phyloP scores from a whole-genome alignment of 2,329 filamentous ascomycete genomes.

The Metarhizium humberi region DNA sequence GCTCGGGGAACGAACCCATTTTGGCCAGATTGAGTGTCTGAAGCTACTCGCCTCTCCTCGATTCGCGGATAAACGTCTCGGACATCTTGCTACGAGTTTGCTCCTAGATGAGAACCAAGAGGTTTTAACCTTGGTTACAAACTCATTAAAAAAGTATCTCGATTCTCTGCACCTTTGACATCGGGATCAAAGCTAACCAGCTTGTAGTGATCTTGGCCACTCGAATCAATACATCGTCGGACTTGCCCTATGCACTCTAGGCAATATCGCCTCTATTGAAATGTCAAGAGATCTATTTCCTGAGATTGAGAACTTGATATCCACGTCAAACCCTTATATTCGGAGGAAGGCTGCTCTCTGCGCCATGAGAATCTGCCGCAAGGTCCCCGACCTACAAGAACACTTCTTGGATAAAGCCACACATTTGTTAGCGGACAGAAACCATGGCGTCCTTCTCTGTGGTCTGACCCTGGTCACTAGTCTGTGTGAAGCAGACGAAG shows the following conservation, averaged over 20 bases:
- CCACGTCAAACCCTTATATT: constrained; percentile 96
- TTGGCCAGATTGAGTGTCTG: constrained; percentile 97
- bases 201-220: constrained; percentile 77
- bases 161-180: not conserved
- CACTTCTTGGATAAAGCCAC: constrained; percentile 95
- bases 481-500: constrained; percentile 90
- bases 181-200: constrained; percentile 9
- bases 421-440: constrained; percentile 78
- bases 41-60: constrained; percentile 94
- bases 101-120: constrained; percentile 97
- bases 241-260: constrained; percentile 87
- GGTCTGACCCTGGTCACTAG: constrained; percentile 85
- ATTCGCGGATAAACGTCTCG: constrained; percentile 94
- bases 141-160: constrained; percentile 86
- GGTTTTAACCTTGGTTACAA: constrained; percentile 92
- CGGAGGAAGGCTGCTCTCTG: constrained; percentile 95
- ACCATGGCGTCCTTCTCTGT: constrained; percentile 90
- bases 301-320: constrained; percentile 86
- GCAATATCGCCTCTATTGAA: constrained; percentile 95
- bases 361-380: constrained; percentile 96
- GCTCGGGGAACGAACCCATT: constrained; percentile 92
- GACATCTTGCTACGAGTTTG: constrained; percentile 92
- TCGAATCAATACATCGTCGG: constrained; percentile 98
- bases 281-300: constrained; percentile 97
- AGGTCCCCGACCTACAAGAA: constrained; percentile 94